Base-by-base conservation (phyloP, 768 basidiomycete genomes). In the Rhizopogon vesiculosus region DNA sequence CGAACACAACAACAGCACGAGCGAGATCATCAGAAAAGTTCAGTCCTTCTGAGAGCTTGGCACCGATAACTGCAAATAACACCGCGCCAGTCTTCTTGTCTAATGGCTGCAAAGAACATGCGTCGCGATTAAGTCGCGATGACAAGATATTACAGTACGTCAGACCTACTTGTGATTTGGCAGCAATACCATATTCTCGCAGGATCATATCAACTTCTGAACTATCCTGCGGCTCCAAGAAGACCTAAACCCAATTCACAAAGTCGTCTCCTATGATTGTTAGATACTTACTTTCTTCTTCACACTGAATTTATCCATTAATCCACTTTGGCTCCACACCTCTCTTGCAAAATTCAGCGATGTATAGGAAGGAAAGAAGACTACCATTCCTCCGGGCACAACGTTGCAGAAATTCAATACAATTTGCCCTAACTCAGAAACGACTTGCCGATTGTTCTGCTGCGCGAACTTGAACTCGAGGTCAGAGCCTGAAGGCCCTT, bases 21-120 rank as follows among this genome's bases (percentile, higher is more conserved):
- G 94, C 93, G 15, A 92, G 82, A 46, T 85, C 80, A 66, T 93
- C 89, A 18, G 85, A 79, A 63, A 88, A 88, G 62, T 87, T 86
- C 40, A 86, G 68, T 7, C 95, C 96, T 72, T 99, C 97, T 0
- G 93, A 95, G n/a, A 99, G 80, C 67, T 98, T 98, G 28, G 94
- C 96, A 16, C 95, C 95, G 28, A 98, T 87, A 9, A 98, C 97
- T 2, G 97, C 96, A 54, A 98, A 87, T 5, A 99, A 74, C 40
- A 99, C 68, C 3, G 92, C 91, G 15, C 93, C 93, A 0, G 70
- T 70, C 64, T 65, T 59, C 72, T 70, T 68, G 66, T 62, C 56
- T 35, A 67, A 60, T 31, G 22, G 8, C 46, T 62, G 54, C 18
- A 16, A 69, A 70, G 69, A n/a, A 29, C 7, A 25, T 13, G 10